phyloP scores from a whole-genome alignment of 306 rosid genomes.

The Fragaria vesca region DNA sequence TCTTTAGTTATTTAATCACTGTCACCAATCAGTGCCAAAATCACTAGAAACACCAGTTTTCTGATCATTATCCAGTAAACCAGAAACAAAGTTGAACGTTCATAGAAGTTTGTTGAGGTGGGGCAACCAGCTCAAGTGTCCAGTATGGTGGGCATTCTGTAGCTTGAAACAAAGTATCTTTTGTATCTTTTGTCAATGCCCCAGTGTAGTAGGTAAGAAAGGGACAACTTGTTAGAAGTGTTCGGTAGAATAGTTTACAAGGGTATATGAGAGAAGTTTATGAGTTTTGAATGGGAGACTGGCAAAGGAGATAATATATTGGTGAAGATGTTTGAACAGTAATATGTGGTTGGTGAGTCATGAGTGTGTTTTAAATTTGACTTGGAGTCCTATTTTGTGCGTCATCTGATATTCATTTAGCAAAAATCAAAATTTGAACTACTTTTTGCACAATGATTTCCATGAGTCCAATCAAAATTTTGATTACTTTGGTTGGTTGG shows the following conservation, averaged over 20 bases:
- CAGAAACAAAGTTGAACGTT: background rate
- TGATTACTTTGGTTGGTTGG: background rate
- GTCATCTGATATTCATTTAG: background rate
- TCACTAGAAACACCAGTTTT: background rate
- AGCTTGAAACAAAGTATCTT: background rate
- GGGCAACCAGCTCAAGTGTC: conserved; percentile 1
- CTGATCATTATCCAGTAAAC: background rate
- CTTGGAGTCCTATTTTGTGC: background rate
- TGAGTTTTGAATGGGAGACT: background rate
- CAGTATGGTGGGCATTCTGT: background rate
- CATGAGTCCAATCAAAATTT: background rate
- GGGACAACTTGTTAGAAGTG: background rate
- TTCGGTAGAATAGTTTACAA: conserved; percentile 5
- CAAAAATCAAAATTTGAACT: background rate
- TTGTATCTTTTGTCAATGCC: background rate
- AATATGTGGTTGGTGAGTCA: background rate
- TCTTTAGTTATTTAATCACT: background rate
- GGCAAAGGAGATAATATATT: background rate
- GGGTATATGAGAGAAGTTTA: background rate
- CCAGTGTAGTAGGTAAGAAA: conserved; percentile 8
- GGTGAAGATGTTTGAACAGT: background rate
- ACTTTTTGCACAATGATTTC: conserved; percentile 6
- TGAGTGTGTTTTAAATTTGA: background rate
- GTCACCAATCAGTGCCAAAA: background rate
- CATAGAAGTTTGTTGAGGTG: conserved; percentile 8